These are phyloP conservation scores for Coemansia sp. DNA, from an alignment of 192 early-diverging fungal species.

Conservation along the genomic window DNA sequence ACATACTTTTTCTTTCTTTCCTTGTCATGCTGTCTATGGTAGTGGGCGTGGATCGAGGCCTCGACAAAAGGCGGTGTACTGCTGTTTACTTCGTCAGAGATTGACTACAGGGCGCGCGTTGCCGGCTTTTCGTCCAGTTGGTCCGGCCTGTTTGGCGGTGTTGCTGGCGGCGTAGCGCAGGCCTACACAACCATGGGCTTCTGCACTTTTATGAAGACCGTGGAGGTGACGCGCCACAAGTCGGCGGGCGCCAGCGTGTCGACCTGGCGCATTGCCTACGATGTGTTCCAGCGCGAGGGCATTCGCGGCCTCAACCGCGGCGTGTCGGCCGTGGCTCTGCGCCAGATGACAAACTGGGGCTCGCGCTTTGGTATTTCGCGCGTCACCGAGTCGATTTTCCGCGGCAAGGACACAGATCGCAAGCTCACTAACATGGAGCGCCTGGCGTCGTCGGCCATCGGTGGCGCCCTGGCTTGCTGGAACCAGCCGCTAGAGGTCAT, in stretches of 20 bases:
- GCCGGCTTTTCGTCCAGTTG: constrained; percentile 45
- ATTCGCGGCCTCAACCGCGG: constrained; percentile 98
- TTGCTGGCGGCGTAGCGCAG: constrained; percentile 94
- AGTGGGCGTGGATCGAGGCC: constrained; percentile 82
- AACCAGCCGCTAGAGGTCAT: constrained; percentile 99
- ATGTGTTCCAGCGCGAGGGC: constrained; percentile 93
- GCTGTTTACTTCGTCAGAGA: constrained; percentile 72
- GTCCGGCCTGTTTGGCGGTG: constrained; percentile 92
- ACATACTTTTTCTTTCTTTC: background rate
- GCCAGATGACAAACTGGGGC: constrained; percentile 99
- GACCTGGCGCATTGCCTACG: constrained; percentile 81
- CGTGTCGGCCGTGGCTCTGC: constrained; percentile 96
- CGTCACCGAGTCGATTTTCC: constrained; percentile 62
- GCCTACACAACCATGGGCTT: constrained; percentile 99
- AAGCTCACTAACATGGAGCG: constrained; percentile 58
- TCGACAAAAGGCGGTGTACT: constrained; percentile 81
- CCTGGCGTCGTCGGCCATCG: constrained; percentile 73
- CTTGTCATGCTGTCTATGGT: too few species aligned
- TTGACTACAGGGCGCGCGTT: constrained; percentile 64
- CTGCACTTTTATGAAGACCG: constrained; percentile 99
- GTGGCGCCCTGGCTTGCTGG: constrained; percentile 95
- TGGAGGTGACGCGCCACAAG: constrained; percentile 98
- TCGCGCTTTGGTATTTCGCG: constrained; percentile 89
- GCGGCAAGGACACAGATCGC: constrained; percentile 66
- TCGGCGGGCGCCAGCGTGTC: constrained; percentile 66